A percentile compares a stretch with the other conserved stretches of the same genome.
phyloP scores from a whole-genome alignment of 306 rosid species.

The Purshia tridentata region DNA sequence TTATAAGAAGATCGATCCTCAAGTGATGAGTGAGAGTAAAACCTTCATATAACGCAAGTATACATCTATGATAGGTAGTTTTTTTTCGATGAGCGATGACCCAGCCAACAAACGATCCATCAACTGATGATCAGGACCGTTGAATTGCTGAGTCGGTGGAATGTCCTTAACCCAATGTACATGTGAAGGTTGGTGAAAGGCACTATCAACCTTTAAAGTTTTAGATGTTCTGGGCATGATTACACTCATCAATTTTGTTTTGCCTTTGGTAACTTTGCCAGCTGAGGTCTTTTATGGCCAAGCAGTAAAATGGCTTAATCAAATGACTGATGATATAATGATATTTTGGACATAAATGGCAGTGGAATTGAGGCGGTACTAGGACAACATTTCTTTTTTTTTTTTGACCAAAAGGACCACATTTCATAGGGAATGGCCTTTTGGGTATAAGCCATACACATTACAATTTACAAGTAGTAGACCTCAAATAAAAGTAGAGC shows the following conservation, averaged over 20 bases:
- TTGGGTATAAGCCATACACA: conserved; percentile 13
- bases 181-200: conserved; percentile 76
- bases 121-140: conserved; percentile 60
- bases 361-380: conserved; percentile 20
- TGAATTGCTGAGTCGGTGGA: conserved; percentile 65
- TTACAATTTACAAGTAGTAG: neutral
- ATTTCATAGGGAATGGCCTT: conserved; percentile 13
- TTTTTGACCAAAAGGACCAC: no score
- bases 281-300: neutral
- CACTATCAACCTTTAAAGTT: conserved; percentile 44
- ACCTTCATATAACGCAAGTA: no score
- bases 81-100: conserved; percentile 22
- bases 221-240: conserved; percentile 15
- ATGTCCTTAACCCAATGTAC: conserved; percentile 46
- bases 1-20: conserved; percentile 3
- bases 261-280: conserved; percentile 21
- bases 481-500: conserved; percentile 46
- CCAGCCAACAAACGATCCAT: conserved; percentile 50
- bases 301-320: neutral
- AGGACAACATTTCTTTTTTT: conserved; percentile 19
- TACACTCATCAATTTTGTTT: neutral
- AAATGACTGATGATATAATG: neutral
- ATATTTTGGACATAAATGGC: conserved; percentile 41
- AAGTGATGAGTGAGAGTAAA: conserved; percentile 12
- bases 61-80: no score